These are phyloP conservation scores for Arctium minus DNA, from an alignment of 129 eudicot genomes.

Conservation along the genomic window DNA sequence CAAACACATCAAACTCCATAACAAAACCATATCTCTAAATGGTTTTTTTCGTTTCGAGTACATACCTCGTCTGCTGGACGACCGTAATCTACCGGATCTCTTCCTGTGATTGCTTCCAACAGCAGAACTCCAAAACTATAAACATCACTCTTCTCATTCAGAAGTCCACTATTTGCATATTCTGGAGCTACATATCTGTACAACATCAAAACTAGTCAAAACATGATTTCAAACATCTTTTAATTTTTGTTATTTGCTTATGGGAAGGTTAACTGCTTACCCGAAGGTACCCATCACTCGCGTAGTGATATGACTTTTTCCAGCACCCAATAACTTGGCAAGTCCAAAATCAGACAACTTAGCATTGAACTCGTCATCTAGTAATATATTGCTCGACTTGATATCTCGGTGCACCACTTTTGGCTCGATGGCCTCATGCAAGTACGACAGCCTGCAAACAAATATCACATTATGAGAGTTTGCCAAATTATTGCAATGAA, in stretches of 20 bases:
- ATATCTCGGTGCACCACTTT: constrained; percentile 89
- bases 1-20: neutral
- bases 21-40: neutral
- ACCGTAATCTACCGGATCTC: constrained; percentile 87
- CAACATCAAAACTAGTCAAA: neutral
- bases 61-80: constrained; percentile 80
- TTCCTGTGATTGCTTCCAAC: constrained; percentile 78
- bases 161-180: constrained; percentile 84
- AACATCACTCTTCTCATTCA: constrained; percentile 84
- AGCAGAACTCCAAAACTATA: constrained; percentile 82
- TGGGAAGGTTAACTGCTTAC: constrained; percentile 44
- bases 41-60: neutral
- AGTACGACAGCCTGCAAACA: constrained; percentile 60
- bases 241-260: constrained; percentile 4
- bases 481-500: neutral
- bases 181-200: constrained; percentile 88
- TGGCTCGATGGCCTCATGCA: constrained; percentile 90
- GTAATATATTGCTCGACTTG: constrained; percentile 77
- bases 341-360: constrained; percentile 86
- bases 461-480: neutral
- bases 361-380: constrained; percentile 77
- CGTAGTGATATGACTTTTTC: constrained; percentile 77
- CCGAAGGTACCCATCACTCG: constrained; percentile 96
- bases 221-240: no score
- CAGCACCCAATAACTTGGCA: constrained; percentile 83